phyloP scores from a whole-genome alignment of 176 grass and related monocot species.

The Tillandsia leiboldiana region DNA sequence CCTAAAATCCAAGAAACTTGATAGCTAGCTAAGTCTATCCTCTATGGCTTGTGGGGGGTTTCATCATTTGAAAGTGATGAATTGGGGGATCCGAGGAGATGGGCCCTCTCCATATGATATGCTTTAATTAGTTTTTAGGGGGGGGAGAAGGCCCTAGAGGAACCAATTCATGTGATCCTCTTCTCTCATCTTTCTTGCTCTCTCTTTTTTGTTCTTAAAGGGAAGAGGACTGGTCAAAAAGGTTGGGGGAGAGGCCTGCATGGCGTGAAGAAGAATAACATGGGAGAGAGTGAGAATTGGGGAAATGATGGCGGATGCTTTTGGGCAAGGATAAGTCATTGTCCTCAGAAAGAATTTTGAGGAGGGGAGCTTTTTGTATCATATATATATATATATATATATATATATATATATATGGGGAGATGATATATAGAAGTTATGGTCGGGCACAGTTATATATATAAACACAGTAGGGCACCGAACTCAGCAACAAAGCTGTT shows the following conservation, averaged over 20 bases:
- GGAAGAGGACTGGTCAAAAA: conserved; percentile 12
- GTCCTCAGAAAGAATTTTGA: too few relatives aligned
- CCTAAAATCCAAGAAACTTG: conserved; percentile 3
- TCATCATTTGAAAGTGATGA: conserved; percentile 23
- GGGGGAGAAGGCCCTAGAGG: not conserved
- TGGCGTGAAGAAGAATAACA: not conserved
- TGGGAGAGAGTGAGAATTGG: not conserved
- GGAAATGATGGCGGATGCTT: conserved; percentile 2
- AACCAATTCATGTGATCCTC: not conserved
- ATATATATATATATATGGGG: too few relatives aligned
- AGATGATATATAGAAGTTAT: too few relatives aligned
- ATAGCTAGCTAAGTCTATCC: not conserved
- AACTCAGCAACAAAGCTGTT: too few relatives aligned
- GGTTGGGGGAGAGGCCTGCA: not conserved
- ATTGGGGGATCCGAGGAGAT: conserved; percentile 9
- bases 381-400: too few relatives aligned
- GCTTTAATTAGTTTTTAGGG: not conserved
- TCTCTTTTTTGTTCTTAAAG: not conserved
- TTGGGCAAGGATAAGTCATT: too few relatives aligned
- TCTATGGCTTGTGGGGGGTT: not conserved
- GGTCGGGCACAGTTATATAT: too few relatives aligned
- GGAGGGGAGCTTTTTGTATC: too few relatives aligned
- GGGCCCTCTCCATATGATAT: conserved; percentile 4
- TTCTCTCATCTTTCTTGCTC: not conserved
- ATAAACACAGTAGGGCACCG: too few relatives aligned